A percentile compares a stretch with the other conserved stretches of the same genome.
Evolutionary conservation across 768 basidiomycete genomes (phyloP).

Genomic region (Termitomyces sp.): DNA sequence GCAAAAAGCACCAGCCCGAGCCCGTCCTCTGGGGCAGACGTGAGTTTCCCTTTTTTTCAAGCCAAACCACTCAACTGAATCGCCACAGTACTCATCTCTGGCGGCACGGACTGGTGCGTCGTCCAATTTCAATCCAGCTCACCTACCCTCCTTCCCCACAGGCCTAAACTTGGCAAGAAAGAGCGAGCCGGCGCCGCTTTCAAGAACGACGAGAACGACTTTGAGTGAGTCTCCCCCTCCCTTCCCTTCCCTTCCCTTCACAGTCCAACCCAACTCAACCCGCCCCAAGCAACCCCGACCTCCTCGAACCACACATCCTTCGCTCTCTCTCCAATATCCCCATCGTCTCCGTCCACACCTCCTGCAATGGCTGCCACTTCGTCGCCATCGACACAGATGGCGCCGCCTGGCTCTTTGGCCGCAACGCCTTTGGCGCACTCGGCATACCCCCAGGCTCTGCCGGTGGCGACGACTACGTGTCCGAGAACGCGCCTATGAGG

Average conservation of each 20-base stretch:
- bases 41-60: background rate
- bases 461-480: constrained; percentile 50
- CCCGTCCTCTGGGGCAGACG: constrained; percentile 11
- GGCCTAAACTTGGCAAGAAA: constrained; percentile 75
- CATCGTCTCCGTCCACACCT: constrained; percentile 64
- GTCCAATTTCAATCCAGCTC: constrained; percentile 1
- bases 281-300: constrained; percentile 58
- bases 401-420: constrained; percentile 86
- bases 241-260: too few species aligned
- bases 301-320: constrained; percentile 83
- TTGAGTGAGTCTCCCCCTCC: constrained; percentile 26
- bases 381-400: constrained; percentile 71
- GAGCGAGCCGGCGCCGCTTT: constrained; percentile 50
- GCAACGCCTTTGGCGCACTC: constrained; percentile 66
- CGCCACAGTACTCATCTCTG: constrained; percentile 71
- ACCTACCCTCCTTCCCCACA: constrained; percentile 26
- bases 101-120: constrained; percentile 83
- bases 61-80: constrained; percentile 1
- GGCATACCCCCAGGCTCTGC: constrained; percentile 38
- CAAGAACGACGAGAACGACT: constrained; percentile 34
- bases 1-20: constrained; percentile 4
- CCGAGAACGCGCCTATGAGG: constrained; percentile 69
- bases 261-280: background rate
- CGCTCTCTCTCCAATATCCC: constrained; percentile 83
- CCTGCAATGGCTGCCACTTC: constrained; percentile 72